These are phyloP conservation scores for Carex parvula DNA, from an alignment of 176 grass and related monocot genomes.

Conservation along the genomic window DNA sequence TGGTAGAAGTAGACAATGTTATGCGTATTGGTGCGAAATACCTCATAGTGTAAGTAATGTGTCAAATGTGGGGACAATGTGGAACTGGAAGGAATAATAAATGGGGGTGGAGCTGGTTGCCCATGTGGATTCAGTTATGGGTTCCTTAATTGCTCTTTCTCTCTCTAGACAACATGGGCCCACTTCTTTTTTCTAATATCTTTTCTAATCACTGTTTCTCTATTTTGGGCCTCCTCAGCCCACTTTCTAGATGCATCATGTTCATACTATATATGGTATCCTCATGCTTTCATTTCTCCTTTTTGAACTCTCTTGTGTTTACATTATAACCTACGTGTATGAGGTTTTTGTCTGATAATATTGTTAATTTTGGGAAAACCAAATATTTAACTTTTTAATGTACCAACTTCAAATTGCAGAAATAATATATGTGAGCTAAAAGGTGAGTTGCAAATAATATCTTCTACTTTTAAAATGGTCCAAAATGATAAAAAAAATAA, in stretches of 20 bases:
- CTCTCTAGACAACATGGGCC: not conserved
- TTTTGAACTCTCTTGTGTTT: not conserved
- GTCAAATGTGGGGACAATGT: not conserved
- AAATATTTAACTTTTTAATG: not conserved
- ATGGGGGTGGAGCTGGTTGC: conserved; percentile 1
- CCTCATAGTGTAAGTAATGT: not conserved
- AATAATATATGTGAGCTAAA: not conserved
- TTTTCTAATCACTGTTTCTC: not conserved
- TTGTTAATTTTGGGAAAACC: not conserved
- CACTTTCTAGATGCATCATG: not conserved
- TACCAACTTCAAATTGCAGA: not conserved
- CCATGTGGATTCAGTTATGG: conserved; percentile 10
- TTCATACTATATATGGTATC: too few species aligned
- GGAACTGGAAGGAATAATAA: not conserved
- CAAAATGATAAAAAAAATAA: not conserved
- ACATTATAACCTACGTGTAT: not conserved
- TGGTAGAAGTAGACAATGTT: not conserved
- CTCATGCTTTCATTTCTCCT: not conserved
- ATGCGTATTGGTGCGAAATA: not conserved
- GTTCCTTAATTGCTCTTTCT: not conserved
- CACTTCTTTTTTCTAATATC: not conserved
- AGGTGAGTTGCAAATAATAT: not conserved
- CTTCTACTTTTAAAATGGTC: not conserved
- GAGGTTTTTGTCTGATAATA: not conserved
- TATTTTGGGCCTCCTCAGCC: conserved; percentile 13